A percentile compares a stretch with the other conserved stretches of the same genome.
Evolutionary conservation across 2,329 filamentous ascomycete genomes (phyloP).

Genomic region (Pseudofabraea citricarpa): DNA sequence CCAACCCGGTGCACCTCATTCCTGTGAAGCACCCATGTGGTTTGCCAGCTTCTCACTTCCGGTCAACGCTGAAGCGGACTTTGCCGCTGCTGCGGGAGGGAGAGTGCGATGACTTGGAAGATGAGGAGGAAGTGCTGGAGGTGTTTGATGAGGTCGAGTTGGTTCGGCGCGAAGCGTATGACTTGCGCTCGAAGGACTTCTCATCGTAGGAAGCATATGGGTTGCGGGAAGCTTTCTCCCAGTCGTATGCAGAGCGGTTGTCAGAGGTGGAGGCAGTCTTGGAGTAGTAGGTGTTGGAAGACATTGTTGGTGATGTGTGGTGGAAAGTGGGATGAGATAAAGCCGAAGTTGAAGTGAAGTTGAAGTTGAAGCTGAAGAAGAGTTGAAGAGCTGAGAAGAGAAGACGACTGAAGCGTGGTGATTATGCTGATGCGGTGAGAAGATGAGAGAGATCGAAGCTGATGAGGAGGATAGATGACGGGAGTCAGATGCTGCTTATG

Average conservation of each 20-base stretch:
- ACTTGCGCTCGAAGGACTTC: not conserved
- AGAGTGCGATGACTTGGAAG: not conserved
- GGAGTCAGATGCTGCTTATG: not conserved
- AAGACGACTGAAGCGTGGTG: not conserved
- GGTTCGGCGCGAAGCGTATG: not conserved
- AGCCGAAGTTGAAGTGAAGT: not conserved
- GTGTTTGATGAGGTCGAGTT: slow-evolving; percentile 1
- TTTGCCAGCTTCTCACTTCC: too few species aligned
- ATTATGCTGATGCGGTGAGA: not conserved
- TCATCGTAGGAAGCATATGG: slow-evolving; percentile 2
- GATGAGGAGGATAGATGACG: not conserved
- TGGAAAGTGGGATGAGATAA: not conserved
- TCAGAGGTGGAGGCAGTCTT: not conserved
- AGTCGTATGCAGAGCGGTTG: not conserved
- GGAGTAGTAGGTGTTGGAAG: not conserved
- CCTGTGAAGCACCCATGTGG: too few species aligned
- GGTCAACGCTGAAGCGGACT: not conserved
- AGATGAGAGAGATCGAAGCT: not conserved
- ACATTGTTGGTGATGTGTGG: not conserved
- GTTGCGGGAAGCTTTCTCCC: slow-evolving; percentile 1
- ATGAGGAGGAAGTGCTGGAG: not conserved
- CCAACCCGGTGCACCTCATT: too few species aligned
- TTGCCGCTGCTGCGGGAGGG: not conserved
- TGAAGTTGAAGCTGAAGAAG: not conserved
- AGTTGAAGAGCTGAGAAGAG: not conserved